Evolutionary conservation across 768 basidiomycete genomes (phyloP).

Genomic region (Amanita molliuscula): DNA sequence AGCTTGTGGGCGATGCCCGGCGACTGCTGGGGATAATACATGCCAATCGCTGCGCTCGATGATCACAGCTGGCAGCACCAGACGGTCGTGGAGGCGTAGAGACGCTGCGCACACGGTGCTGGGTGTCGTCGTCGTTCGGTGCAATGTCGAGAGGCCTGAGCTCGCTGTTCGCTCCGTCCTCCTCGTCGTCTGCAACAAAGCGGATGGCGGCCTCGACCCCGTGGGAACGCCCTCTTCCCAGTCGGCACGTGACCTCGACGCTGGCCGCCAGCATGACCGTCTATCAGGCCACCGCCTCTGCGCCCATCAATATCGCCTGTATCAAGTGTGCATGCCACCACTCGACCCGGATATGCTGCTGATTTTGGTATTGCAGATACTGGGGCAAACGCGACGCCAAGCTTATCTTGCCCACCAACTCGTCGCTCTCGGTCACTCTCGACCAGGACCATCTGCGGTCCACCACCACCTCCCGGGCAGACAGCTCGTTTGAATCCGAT

Average conservation of each 20-base stretch:
- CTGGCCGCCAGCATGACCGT: slow-evolving; percentile 35
- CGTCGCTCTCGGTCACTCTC: slow-evolving; percentile 95
- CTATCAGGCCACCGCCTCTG: slow-evolving; percentile 82
- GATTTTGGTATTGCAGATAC: slow-evolving; percentile 45
- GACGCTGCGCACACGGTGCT: not conserved
- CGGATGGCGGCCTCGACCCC: not conserved
- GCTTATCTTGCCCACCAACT: slow-evolving; percentile 94
- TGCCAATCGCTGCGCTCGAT: slow-evolving; percentile 14
- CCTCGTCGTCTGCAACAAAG: slow-evolving; percentile 10
- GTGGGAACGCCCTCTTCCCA: not conserved
- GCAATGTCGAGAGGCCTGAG: not conserved
- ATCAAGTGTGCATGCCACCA: slow-evolving; percentile 62
- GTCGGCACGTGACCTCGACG: slow-evolving; percentile 1
- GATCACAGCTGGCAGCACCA: not conserved
- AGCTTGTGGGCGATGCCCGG: slow-evolving; percentile 74
- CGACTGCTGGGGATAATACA: slow-evolving; percentile 83
- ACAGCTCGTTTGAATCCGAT: slow-evolving; percentile 64
- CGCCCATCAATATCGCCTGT: slow-evolving; percentile 96
- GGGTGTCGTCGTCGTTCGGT: not conserved
- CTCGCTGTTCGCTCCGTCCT: slow-evolving; percentile 4
- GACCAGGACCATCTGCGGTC: slow-evolving; percentile 93
- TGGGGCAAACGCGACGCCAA: slow-evolving; percentile 98
- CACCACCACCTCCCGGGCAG: slow-evolving; percentile 86
- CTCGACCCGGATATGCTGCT: slow-evolving; percentile 4
- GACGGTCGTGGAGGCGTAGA: not conserved